Percentiles rank a stretch among this genome's conserved stretches.
These are phyloP conservation scores for Rhizopus stolonifer DNA, from an alignment of 371 early-diverging fungal species.

Conservation along the genomic window DNA sequence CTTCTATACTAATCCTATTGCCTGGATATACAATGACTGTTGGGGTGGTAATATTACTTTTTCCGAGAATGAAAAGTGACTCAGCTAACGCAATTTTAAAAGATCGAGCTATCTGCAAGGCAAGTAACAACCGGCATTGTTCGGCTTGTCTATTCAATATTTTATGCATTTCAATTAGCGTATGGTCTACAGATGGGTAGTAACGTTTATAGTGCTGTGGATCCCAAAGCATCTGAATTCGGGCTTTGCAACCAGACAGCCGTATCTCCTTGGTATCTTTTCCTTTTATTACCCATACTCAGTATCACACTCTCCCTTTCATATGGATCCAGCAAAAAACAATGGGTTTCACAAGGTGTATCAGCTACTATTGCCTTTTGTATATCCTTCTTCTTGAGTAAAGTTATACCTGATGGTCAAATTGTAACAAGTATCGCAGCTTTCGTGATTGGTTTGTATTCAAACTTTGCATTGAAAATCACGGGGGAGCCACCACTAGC, in stretches of 20 bases:
- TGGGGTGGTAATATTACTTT: constrained; percentile 44
- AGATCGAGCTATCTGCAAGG: constrained; percentile 58
- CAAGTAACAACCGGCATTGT: constrained; percentile 84
- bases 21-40: constrained; percentile 74
- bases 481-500: constrained; percentile 39
- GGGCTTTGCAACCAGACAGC: constrained; percentile 24
- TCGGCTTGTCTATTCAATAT: constrained; percentile 73
- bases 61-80: neutral
- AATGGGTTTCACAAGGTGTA: constrained; percentile 36
- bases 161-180: constrained; percentile 74
- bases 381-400: constrained; percentile 33
- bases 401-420: constrained; percentile 34
- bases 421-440: constrained; percentile 42
- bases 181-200: constrained; percentile 78
- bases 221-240: constrained; percentile 24
- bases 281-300: constrained; percentile 35
- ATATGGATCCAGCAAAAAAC: constrained; percentile 38
- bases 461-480: constrained; percentile 38
- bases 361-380: constrained; percentile 36
- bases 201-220: constrained; percentile 34
- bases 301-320: constrained; percentile 39
- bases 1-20: constrained; percentile 54
- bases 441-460: constrained; percentile 42
- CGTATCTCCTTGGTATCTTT: constrained; percentile 39
- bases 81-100: neutral